Evolutionary conservation across 768 basidiomycete genomes (phyloP), one percentile per base, ranked within the genome.

Genomic region (Amanita rimosa): DNA sequence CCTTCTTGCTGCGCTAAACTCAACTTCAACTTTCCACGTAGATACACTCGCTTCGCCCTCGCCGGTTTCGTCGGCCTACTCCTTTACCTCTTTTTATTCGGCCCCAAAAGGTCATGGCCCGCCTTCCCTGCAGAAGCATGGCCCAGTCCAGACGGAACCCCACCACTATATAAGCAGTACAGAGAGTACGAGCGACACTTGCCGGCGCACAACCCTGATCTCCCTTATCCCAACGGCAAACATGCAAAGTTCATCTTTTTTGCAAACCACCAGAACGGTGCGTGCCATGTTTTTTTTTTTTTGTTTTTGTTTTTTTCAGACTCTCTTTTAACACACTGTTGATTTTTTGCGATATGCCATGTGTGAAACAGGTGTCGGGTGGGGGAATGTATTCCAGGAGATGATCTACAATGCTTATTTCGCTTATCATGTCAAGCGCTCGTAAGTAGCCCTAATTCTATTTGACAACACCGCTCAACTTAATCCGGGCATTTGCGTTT

Each of bases 181-280:
- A 60, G 59, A 34, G 52, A 68, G 31, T 71, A 62, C 60, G 71
- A 76, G 56, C 55, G 53, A 22, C 55, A 64, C 21, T 63, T 77
- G 8, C 76, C 75, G 1, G 75, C 77, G 53, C 76, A 78, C 52
- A 62, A 74, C 45, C 56, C 71, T 14, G 60, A 67, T 42, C 56
- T 77, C 26, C 70, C 72, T 1, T 70, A 62, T 44, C 76, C 76
- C 0, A 74, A 76, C 52, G 76, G 76, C 0, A 59, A 57, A 43
- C 31, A 49, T 14, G 48, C 48, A 16, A 49, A 49, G 31, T 49
- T 49, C 24, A 49, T 49, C 14, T 37, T 34, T 16, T 49, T 49
- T 36, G 48, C 40, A n/a, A 49, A 49, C 17, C 40, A 42, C 24
- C 48, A 49, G 17, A 41, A 21, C 9, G 48, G 48, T 49, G 33